Evolutionary conservation across 225 moss, liverwort and hornwort species (phyloP).

Genomic region (Marchantia polymorpha): DNA sequence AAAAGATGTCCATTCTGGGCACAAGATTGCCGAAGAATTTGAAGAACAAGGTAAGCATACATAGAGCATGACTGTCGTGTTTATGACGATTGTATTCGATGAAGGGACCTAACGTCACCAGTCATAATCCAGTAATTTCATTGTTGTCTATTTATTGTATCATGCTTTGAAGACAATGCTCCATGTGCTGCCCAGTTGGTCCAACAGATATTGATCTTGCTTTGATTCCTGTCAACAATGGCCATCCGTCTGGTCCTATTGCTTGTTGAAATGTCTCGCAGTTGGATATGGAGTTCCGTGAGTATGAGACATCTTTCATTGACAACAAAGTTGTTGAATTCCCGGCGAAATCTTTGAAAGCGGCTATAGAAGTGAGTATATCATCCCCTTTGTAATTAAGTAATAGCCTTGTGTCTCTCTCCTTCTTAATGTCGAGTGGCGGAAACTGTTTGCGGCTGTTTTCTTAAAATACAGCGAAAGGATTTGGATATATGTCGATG

Average conservation of each 20-base stretch:
- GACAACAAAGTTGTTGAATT: constrained; percentile 63
- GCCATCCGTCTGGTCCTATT: background rate
- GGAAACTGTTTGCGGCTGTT: too few relatives aligned
- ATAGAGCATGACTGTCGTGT: background rate
- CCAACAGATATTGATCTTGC: background rate
- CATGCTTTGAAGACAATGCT: too few relatives aligned
- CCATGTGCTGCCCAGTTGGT: background rate
- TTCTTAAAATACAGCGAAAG: too few relatives aligned
- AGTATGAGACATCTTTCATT: constrained; percentile 73
- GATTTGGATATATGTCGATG: too few relatives aligned
- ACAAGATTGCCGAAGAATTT: constrained; percentile 87
- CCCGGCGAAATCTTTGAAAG: constrained; percentile 71
- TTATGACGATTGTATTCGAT: background rate
- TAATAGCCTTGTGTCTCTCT: too few relatives aligned
- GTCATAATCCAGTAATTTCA: too few relatives aligned
- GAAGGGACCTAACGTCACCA: background rate
- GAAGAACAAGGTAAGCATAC: constrained; percentile 58
- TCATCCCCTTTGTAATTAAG: too few relatives aligned
- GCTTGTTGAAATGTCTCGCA: constrained; percentile 23
- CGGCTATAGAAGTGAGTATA: constrained; percentile 65
- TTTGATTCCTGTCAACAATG: background rate
- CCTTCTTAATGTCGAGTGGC: too few relatives aligned
- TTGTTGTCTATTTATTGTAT: too few relatives aligned
- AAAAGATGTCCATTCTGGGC: constrained; percentile 85
- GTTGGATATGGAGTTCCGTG: constrained; percentile 74